Base-by-base conservation (phyloP, 2,329 filamentous ascomycete species). In the Hymenotorrendiella dingleyae region DNA sequence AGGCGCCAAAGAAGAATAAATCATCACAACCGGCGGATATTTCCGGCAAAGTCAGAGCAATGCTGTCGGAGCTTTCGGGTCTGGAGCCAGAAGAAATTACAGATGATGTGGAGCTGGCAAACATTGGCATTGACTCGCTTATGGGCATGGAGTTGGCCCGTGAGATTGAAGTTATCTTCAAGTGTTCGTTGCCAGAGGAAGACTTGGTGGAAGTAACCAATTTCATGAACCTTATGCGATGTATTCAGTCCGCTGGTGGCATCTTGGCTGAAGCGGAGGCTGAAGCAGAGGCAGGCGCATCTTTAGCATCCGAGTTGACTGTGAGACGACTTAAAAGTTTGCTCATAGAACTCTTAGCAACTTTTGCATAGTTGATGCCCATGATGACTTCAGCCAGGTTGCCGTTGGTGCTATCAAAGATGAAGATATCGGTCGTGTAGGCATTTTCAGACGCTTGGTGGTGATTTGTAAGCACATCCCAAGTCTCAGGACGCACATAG, bases 41-140 rank as follows among this genome's bases (percentile, higher is more conserved):
- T 9, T 7, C 19, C 4, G 17, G 12, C 7, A 17, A 19, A 19
- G n/a, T 41, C 4, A n/a, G 19, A 27, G 17, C 8, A 4, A 64
- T 62, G 36, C 14, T 51, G 6, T 41, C 41, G 3, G 50, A 64
- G 2, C 44, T 67, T 0, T 63, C 63, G 2, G 64, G 62, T 0
- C 23, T 68, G 4, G 64, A 67, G 17, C 21, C 50, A 0, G 40
- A 53, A 4, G 65, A 69, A 21, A 64, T 72, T 14, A 57, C 60
- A 20, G 40, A 53, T 16, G 59, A 65, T 14, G 54, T 53, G 4
- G 46, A 60, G 10, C 58, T 72, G 12, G 62, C 59, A 4, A 66
- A 71, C 29, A 43, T 72, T 1, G 71, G 71, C 1, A 70, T 74
- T 22, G 71, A 74, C 52, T 74, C 70, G 0, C 58, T 74, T 0